These are phyloP conservation scores for Coemansia asiatica DNA, from an alignment of 192 early-diverging fungal genomes.

Conservation along the genomic window DNA sequence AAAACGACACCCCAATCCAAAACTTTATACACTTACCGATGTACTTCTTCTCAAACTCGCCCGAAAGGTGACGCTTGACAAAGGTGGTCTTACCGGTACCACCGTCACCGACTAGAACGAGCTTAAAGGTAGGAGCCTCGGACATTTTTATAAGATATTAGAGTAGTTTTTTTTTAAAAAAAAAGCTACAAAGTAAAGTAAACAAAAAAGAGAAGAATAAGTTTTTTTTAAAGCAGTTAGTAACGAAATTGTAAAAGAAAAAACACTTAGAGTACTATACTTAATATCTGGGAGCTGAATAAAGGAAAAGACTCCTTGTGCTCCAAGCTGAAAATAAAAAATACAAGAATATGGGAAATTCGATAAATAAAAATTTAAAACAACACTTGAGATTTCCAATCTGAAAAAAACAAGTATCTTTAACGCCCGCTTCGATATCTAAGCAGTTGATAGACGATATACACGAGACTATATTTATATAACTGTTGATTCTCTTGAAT, in stretches of 20 bases:
- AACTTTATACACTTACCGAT: slow-evolving; percentile 61
- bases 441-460: neutral
- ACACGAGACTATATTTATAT: neutral
- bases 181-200: slow-evolving; percentile 10
- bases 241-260: too few relatives aligned
- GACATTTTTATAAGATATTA: slow-evolving; percentile 10
- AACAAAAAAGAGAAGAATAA: neutral
- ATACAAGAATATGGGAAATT: neutral
- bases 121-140: slow-evolving; percentile 52
- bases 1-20: neutral
- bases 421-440: neutral
- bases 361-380: neutral
- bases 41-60: slow-evolving; percentile 99
- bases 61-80: slow-evolving; percentile 99
- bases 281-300: neutral
- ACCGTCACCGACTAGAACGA: slow-evolving; percentile 90
- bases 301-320: too few relatives aligned
- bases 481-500: neutral
- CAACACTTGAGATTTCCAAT: neutral
- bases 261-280: neutral
- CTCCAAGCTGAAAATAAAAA: neutral
- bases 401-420: neutral
- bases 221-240: neutral
- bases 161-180: slow-evolving; percentile 22
- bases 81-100: slow-evolving; percentile 99